phyloP scores from a whole-genome alignment of 2,329 filamentous ascomycete species.

The Verticillium albo-atrum region DNA sequence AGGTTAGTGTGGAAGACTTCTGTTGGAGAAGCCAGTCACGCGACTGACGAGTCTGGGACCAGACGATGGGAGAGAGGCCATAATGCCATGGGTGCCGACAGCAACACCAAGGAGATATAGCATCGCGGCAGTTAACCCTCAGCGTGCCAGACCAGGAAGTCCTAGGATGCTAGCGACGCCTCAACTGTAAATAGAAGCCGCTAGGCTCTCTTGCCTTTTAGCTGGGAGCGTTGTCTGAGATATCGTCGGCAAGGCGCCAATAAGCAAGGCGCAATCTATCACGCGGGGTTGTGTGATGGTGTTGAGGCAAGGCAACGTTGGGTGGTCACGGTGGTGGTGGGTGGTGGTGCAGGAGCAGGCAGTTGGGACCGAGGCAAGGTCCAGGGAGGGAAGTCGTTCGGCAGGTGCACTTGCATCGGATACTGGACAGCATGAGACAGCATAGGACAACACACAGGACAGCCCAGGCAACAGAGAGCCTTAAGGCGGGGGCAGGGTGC shows the following conservation, averaged over 20 bases:
- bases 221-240: background rate
- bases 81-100: background rate
- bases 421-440: too few species aligned
- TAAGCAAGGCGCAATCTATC: background rate
- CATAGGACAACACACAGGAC: background rate
- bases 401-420: too few species aligned
- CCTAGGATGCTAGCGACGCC: background rate
- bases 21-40: background rate
- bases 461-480: background rate
- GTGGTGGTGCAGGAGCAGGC: too few species aligned
- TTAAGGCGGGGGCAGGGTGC: background rate
- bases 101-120: background rate
- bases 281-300: background rate
- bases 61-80: background rate
- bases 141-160: background rate
- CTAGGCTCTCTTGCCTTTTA: background rate
- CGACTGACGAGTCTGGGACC: background rate
- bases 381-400: too few species aligned
- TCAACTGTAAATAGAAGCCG: background rate
- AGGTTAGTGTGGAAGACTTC: background rate
- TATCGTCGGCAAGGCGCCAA: background rate
- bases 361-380: too few species aligned
- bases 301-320: background rate
- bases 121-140: background rate
- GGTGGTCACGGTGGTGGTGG: background rate